Evolutionary conservation across 495 filamentous ascomycete genomes (phyloP).

Genomic region (Annulohypoxylon stygium): DNA sequence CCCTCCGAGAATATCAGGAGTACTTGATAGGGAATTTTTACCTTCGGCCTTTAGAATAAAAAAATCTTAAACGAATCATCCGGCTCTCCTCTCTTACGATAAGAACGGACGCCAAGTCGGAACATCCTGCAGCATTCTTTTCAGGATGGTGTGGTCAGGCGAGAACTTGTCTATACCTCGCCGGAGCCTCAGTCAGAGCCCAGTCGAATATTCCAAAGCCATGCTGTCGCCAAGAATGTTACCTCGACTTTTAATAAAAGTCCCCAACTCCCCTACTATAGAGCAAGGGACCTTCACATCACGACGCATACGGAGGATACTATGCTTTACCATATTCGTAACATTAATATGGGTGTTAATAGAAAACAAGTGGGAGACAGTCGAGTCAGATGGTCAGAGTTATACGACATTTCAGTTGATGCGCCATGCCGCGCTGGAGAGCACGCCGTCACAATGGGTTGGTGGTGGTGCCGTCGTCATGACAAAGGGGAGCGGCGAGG

Average conservation of each 20-base stretch:
- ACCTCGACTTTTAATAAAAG: constrained; percentile 44
- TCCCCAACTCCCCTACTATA: constrained; percentile 47
- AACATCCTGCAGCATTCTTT: background rate
- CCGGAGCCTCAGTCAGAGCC: constrained; percentile 33
- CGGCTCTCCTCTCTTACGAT: background rate
- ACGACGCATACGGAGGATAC: constrained; percentile 40
- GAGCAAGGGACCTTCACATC: constrained; percentile 44
- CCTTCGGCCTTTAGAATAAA: constrained; percentile 1
- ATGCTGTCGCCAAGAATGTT: constrained; percentile 46
- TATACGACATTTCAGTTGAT: constrained; percentile 36
- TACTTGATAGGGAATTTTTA: constrained; percentile 28
- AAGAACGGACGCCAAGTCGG: constrained; percentile 19
- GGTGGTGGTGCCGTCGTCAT: constrained; percentile 40
- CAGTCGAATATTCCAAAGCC: constrained; percentile 32
- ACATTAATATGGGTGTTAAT: constrained; percentile 43
- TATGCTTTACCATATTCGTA: constrained; percentile 38
- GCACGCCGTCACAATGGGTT: constrained; percentile 44
- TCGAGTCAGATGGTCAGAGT: constrained; percentile 28
- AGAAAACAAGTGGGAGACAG: constrained; percentile 34
- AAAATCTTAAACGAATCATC: background rate
- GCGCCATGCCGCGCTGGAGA: constrained; percentile 39
- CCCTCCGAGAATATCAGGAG: background rate
- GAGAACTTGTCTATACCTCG: constrained; percentile 33
- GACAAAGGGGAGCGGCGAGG: constrained; percentile 22
- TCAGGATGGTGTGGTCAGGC: constrained; percentile 43